These are phyloP conservation scores for Boletales sp. DNA, from an alignment of 768 basidiomycete species.

Conservation along the genomic window DNA sequence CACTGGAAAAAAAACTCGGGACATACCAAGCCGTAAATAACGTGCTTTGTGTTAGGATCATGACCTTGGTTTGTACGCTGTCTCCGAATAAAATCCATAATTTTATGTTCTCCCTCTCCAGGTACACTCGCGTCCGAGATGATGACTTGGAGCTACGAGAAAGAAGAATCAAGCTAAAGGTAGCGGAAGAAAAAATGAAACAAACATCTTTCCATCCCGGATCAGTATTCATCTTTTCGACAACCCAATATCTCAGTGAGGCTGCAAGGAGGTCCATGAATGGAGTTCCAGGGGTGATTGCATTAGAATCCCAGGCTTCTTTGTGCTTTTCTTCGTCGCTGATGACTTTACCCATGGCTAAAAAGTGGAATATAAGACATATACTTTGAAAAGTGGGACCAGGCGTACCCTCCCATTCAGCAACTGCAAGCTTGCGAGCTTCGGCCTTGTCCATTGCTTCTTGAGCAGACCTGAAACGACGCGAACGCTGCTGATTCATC, in stretches of 20 bases:
- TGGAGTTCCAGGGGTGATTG: constrained; percentile 97
- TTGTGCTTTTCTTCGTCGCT: constrained; percentile 81
- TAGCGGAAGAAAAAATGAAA: not conserved
- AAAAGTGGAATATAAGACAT: not conserved
- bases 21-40: constrained; percentile 93
- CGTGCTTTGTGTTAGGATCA: constrained; percentile 92
- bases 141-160: constrained; percentile 79
- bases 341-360: constrained; percentile 90
- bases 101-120: constrained; percentile 99
- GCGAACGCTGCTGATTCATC: constrained; percentile 99
- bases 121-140: constrained; percentile 97
- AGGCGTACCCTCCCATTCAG: constrained; percentile 75
- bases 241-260: constrained; percentile 94
- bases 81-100: constrained; percentile 96
- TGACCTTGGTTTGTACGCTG: constrained; percentile 86
- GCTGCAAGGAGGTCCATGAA: constrained; percentile 93
- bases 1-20: not conserved
- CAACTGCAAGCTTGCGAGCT: constrained; percentile 76
- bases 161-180: not conserved
- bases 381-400: not conserved
- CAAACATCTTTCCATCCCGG: constrained; percentile 91
- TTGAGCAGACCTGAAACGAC: constrained; percentile 92
- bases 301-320: constrained; percentile 95
- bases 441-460: constrained; percentile 95
- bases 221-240: constrained; percentile 90